Percentiles rank a stretch among this genome's conserved stretches.
These are phyloP conservation scores for Polyporus arcularius DNA, from an alignment of 768 basidiomycete genomes.

Conservation along the genomic window DNA sequence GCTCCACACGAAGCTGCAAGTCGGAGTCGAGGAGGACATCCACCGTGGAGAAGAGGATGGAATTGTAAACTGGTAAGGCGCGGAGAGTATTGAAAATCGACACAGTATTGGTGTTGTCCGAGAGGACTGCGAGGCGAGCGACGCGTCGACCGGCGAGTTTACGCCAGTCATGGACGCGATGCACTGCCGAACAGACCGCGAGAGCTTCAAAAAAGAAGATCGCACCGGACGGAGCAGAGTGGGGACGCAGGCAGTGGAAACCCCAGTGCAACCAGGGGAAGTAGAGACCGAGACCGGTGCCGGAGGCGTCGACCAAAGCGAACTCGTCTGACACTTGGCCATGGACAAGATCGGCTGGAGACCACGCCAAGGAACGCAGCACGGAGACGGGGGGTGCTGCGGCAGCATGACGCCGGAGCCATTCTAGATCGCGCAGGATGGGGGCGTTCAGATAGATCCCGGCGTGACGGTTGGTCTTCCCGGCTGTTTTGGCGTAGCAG, in stretches of 20 bases:
- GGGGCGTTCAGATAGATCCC: constrained; percentile 31
- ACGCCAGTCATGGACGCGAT: background rate
- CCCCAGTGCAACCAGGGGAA: background rate
- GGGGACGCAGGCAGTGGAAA: background rate
- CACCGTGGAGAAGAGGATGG: constrained; percentile 18
- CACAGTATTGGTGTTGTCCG: constrained; percentile 31
- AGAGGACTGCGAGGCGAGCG: background rate
- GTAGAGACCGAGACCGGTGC: constrained; percentile 25
- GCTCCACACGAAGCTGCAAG: constrained; percentile 23
- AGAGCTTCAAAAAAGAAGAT: constrained; percentile 16
- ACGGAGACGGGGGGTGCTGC: no score
- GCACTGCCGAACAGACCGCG: constrained; percentile 1
- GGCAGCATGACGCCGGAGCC: no score
- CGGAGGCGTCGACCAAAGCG: constrained; percentile 25
- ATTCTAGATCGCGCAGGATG: constrained; percentile 21
- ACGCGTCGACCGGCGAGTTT: background rate
- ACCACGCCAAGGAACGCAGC: background rate
- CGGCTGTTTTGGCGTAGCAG: constrained; percentile 35
- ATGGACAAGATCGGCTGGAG: constrained; percentile 10
- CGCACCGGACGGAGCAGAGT: background rate
- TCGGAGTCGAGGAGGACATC: constrained; percentile 7
- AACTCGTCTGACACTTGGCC: constrained; percentile 5
- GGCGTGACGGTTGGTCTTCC: constrained; percentile 16
- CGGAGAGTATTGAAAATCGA: constrained; percentile 28
- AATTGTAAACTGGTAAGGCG: no score